Base-by-base conservation (phyloP, 2,329 filamentous ascomycete genomes). In the Botrytis medusae region DNA sequence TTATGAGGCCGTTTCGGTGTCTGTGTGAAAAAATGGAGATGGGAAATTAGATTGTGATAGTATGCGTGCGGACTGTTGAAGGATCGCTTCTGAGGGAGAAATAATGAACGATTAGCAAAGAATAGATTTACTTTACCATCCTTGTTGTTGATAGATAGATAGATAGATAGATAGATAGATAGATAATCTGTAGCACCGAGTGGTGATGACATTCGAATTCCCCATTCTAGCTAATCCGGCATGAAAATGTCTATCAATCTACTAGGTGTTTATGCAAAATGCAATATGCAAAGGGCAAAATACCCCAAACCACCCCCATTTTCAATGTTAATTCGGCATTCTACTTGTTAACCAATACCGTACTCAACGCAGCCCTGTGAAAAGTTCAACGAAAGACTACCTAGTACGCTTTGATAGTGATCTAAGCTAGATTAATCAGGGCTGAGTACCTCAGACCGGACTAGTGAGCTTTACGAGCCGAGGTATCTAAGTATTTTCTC, bases 391-490 rank as follows among this genome's bases (percentile, higher is more conserved):
- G 37, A 29, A 37, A 8, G 16, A 40, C 32, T 37, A 57, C n/a
- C n/a, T 29, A 57, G 51, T 57, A 25, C 32, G 44, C 32, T 51
- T 37, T 51, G 32, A 46, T 67, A n/a, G 22, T 29, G 46, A 40
- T 57, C 64, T 69, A 69, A 22, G 59, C 67, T 37, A 42, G 37
- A 44, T 69, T 69, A 44, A 40, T 61, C 67, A 69, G 67, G 67
- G 67, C 67, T 61, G 67, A 69, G 48, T 16, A 29, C 20, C 34
- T 57, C 14, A 37, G 44, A 25, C 16, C 34, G 63, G 32, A 67
- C 63, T 51, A 51, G 63, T 48, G 32, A n/a, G 44, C 44, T 51
- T 16, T 25, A 22, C 16, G 16, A 20, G 34, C 64, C 48, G 64
- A 68, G 46, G 64, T 54, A 40, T 34, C 25, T 22, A 68, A n/a